A percentile compares a stretch with the other conserved stretches of the same genome.
Conservation (phyloP, 495 filamentous ascomycete species). For the Xylaria cubensis region DNA sequence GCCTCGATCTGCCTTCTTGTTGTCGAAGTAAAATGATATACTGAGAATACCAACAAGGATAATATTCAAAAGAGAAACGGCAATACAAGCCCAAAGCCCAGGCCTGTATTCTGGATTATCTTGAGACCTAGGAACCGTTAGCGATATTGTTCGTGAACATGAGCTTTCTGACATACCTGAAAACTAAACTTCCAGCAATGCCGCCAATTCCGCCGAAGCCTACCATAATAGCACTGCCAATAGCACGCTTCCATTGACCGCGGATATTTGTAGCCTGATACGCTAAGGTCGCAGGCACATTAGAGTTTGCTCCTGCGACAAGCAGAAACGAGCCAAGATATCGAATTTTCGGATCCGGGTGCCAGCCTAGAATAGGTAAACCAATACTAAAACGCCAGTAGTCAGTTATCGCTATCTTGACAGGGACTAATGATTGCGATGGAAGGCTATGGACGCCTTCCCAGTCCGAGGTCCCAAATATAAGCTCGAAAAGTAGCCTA, state of each 20-base stretch:
- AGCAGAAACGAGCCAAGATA: constrained; percentile 69
- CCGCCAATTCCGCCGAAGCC: constrained; percentile 65
- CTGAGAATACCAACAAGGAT: constrained; percentile 45
- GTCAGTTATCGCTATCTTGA: background rate
- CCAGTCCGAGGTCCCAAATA: background rate
- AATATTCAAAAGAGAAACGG: constrained; percentile 43
- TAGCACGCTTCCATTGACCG: constrained; percentile 70
- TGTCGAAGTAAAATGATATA: constrained; percentile 42
- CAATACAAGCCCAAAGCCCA: constrained; percentile 55
- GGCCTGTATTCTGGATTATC: constrained; percentile 47
- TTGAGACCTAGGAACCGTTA: constrained; percentile 44
- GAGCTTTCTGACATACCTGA: constrained; percentile 44
- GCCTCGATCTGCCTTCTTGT: constrained; percentile 51
- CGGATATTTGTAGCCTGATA: constrained; percentile 69
- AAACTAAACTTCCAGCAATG: constrained; percentile 63
- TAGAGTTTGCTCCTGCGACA: constrained; percentile 61
- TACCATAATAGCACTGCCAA: constrained; percentile 63
- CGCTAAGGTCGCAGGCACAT: constrained; percentile 59
- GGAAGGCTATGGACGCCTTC: too few relatives aligned
- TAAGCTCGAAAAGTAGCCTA: background rate
- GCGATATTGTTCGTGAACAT: background rate
- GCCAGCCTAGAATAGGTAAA: constrained; percentile 51
- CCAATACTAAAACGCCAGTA: background rate
- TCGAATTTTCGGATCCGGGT: constrained; percentile 51
- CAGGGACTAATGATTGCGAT: too few relatives aligned